phyloP scores from a whole-genome alignment of 176 grass and related monocot species.

The Oryza meyeriana region DNA sequence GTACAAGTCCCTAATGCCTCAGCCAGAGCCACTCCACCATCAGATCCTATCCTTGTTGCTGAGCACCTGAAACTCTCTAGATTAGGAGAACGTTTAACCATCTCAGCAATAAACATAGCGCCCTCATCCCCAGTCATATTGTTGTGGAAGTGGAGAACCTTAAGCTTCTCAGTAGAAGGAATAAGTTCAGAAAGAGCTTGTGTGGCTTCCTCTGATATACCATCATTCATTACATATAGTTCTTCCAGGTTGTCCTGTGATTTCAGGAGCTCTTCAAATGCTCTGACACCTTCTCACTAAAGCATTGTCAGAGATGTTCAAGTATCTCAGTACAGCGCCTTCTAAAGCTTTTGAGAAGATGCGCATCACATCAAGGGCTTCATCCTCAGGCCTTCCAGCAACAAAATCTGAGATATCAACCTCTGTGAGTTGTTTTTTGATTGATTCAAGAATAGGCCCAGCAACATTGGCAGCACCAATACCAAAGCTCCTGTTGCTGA shows the following conservation, averaged over 20 bases:
- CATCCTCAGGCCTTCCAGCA: slow-evolving; percentile 74
- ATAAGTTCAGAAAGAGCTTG: slow-evolving; percentile 71
- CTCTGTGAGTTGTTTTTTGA: slow-evolving; percentile 66
- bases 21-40: slow-evolving; percentile 61
- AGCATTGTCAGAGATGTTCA: slow-evolving; percentile 86
- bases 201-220: slow-evolving; percentile 88
- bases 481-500: slow-evolving; percentile 91
- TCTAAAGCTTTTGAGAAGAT: slow-evolving; percentile 82
- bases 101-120: slow-evolving; percentile 52
- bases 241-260: slow-evolving; percentile 77
- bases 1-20: slow-evolving; percentile 65
- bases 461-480: slow-evolving; percentile 69
- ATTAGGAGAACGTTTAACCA: slow-evolving; percentile 61
- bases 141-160: slow-evolving; percentile 82
- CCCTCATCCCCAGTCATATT: slow-evolving; percentile 96
- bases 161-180: slow-evolving; percentile 73
- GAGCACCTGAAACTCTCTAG: slow-evolving; percentile 85
- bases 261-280: slow-evolving; percentile 72
- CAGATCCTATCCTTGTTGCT: slow-evolving; percentile 64
- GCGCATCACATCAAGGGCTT: slow-evolving; percentile 86
- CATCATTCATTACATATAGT: slow-evolving; percentile 86
- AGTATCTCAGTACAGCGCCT: slow-evolving; percentile 61
- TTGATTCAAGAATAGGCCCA: slow-evolving; percentile 61
- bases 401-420: slow-evolving; percentile 94
- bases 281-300: slow-evolving; percentile 85